Base-by-base conservation (phyloP, 1,284 basidiomycete species). In the Termitomyces sp. region DNA sequence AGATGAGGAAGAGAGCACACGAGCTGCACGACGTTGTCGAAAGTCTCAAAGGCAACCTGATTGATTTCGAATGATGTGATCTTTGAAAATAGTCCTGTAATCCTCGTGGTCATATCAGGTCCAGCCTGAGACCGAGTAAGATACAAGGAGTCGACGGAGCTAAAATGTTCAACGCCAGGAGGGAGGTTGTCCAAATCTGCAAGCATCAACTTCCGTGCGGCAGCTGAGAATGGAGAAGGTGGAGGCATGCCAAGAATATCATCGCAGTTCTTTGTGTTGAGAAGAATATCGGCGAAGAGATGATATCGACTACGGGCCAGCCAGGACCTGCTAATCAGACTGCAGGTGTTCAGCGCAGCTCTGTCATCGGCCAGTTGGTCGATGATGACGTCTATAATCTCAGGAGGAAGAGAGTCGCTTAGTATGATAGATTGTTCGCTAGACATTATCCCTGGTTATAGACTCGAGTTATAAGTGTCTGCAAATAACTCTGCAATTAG, bases 1-100 rank as follows among this genome's bases (percentile, higher is more conserved):
- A 57, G 39, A 6, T 19, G 10, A 24, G 56, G 53, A 30, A 52
- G 26, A 10, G 53, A 16, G 46, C 56, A 57, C 30, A 55, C 28
- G 10, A 55, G 42, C 24, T 44, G 38, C 3, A 55, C 33, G 41
- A 57, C 37, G 13, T 50, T 19, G 6, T 16, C 50, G 16, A 57
- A 55, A 3, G 46, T n/a, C 5, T 55, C 40, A 21, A 55, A 53
- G 14, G 28, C 18, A 35, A 55, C 53, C 30, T 50, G 41, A 21
- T 57, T 57, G 28, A 57, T 44, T 42, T 55, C 56, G 1, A 57
- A 49, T 14, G 40, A 24, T 8, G 50, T 57, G 18, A 57, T 52
- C 5, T 11, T 50, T 13, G 44, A 26, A 24, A 57, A 57, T 14
- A 49, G 30, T 13, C 24, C 10, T 10, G 56, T 43, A 21, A 53